Evolutionary conservation across 2,329 filamentous ascomycete species (phyloP).

Genomic region (Aspergillus novofumigatus): DNA sequence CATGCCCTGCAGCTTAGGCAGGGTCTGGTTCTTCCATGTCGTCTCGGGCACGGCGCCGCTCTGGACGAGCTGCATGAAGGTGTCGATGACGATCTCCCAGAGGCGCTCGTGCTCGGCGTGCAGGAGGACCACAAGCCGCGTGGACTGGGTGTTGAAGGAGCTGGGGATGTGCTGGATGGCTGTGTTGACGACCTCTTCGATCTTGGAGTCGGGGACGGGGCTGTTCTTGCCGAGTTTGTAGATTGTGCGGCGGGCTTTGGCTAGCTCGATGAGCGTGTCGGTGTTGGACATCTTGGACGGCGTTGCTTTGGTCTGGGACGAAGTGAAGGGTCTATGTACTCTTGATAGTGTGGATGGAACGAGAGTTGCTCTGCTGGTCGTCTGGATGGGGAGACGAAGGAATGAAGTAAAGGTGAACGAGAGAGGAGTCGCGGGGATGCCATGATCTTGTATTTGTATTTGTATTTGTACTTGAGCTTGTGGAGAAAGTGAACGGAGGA

Average conservation of each 20-base stretch:
- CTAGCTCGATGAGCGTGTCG: slow-evolving; percentile 27
- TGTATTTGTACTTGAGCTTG: not conserved
- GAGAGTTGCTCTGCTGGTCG: slow-evolving; percentile 13
- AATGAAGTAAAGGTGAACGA: not conserved
- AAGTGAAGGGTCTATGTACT: slow-evolving; percentile 12
- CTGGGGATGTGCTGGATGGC: slow-evolving; percentile 68
- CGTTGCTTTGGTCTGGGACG: slow-evolving; percentile 1
- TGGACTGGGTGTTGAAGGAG: slow-evolving; percentile 85
- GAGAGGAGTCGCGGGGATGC: not conserved
- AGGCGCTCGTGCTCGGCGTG: slow-evolving; percentile 80
- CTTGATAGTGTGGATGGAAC: slow-evolving; percentile 23
- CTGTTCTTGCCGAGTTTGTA: slow-evolving; percentile 33
- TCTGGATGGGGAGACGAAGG: not conserved
- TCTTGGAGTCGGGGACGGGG: slow-evolving; percentile 32
- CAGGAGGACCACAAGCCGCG: slow-evolving; percentile 73
- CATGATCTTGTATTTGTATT: not conserved
- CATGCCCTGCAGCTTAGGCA: slow-evolving; percentile 56
- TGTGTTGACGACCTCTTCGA: slow-evolving; percentile 35
- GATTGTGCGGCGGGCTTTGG: slow-evolving; percentile 33
- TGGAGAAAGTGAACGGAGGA: too few species aligned
- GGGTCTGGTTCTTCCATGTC: slow-evolving; percentile 49
- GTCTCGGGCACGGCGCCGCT: slow-evolving; percentile 46
- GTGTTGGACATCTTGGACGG: slow-evolving; percentile 8
- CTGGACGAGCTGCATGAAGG: slow-evolving; percentile 65
- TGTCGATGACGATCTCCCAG: slow-evolving; percentile 69